Evolutionary conservation across 2,329 filamentous ascomycete genomes (phyloP).

Genomic region (Colletotrichum paranaense): DNA sequence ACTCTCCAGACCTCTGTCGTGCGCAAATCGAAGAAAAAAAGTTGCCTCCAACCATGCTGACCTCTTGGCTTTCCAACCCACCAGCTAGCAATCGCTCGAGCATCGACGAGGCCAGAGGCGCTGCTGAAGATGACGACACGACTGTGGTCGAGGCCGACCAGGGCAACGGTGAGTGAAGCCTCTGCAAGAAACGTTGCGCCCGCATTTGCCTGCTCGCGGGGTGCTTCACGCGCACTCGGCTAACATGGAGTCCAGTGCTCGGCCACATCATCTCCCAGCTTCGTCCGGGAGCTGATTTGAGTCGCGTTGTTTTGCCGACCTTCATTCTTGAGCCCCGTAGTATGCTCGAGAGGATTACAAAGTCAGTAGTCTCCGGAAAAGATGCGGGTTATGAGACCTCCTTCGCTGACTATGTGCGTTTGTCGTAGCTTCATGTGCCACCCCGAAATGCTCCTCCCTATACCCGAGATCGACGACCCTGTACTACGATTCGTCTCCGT

Average conservation of each 20-base stretch:
- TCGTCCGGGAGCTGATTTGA: constrained; percentile 93
- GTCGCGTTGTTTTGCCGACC: constrained; percentile 92
- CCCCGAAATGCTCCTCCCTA: constrained; percentile 91
- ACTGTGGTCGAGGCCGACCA: constrained; percentile 90
- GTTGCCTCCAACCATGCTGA: constrained; percentile 49
- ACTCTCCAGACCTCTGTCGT: constrained; percentile 19
- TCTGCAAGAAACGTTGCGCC: background rate
- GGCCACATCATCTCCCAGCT: constrained; percentile 98
- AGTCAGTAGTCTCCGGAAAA: constrained; percentile 67
- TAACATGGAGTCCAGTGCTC: constrained; percentile 71
- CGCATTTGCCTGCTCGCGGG: background rate
- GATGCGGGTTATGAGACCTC: background rate
- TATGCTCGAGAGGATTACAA: constrained; percentile 98
- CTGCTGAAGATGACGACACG: constrained; percentile 75
- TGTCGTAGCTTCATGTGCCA: constrained; percentile 94
- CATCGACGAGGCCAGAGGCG: constrained; percentile 62
- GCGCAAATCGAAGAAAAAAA: constrained; percentile 28
- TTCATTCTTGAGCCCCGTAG: constrained; percentile 98
- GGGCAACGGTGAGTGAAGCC: constrained; percentile 80
- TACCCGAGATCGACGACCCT: constrained; percentile 89
- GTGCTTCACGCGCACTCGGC: constrained; percentile 11
- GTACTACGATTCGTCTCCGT: constrained; percentile 91
- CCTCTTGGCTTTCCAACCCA: constrained; percentile 50
- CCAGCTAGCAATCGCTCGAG: constrained; percentile 64
- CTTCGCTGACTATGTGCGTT: constrained; percentile 10